These are phyloP conservation scores for Termitomyces heimii DNA, from an alignment of 768 basidiomycete genomes.

Conservation along the genomic window DNA sequence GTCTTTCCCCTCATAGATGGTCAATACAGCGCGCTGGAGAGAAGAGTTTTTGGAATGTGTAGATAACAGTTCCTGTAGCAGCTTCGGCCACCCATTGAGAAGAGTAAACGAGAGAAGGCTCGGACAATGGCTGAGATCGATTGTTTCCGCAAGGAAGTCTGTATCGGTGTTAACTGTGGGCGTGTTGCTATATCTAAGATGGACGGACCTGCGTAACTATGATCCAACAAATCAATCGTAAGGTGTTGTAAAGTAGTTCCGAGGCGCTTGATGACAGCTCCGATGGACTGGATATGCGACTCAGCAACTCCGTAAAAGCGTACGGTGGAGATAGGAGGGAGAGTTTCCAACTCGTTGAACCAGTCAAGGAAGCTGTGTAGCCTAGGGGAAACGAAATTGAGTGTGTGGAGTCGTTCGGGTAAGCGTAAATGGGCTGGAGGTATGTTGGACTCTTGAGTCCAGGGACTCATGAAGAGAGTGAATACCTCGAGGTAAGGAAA, in stretches of 20 bases:
- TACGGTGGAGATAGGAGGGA: conserved; percentile 5
- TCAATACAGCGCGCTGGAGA: conserved; percentile 4
- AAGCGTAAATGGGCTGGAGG: neutral
- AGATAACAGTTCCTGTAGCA: conserved; percentile 5
- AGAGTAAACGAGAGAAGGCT: conserved; percentile 13
- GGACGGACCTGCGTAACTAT: conserved; percentile 5
- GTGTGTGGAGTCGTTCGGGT: conserved; percentile 6
- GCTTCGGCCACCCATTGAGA: conserved; percentile 11
- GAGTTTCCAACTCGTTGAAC: conserved; percentile 3
- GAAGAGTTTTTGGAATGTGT: conserved; percentile 2
- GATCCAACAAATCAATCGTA: conserved; percentile 11
- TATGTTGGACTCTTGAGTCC: neutral
- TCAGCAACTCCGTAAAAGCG: conserved; percentile 9
- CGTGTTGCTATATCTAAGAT: neutral
- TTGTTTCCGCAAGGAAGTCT: conserved; percentile 4
- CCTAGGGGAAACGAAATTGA: conserved; percentile 4
- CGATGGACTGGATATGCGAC: conserved; percentile 4
- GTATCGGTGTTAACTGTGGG: neutral
- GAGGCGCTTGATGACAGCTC: conserved; percentile 1
- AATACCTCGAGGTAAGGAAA: conserved; percentile 7
- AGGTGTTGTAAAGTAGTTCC: conserved; percentile 10
- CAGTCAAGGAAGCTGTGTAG: conserved; percentile 10
- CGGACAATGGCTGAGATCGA: conserved; percentile 8
- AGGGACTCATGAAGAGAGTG: conserved; percentile 6
- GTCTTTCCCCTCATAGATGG: conserved; percentile 9